Percentiles rank a stretch among this genome's conserved stretches.
Conservation (phyloP, 345 rosid genomes). For the Citrus glauca region DNA sequence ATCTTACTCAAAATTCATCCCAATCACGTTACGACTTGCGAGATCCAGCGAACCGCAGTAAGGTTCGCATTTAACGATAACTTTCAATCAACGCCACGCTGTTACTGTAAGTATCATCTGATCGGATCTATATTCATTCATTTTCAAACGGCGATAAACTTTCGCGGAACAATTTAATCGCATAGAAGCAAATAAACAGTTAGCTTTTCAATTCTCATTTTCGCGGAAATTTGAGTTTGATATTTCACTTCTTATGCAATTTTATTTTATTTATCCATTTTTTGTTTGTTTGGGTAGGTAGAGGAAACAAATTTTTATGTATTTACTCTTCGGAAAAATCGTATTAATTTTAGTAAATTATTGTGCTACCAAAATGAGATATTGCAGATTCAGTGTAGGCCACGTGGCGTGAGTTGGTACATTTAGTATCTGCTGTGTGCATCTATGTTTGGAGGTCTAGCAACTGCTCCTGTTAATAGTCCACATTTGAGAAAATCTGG, state of each 20-base stretch:
- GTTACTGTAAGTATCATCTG: background rate
- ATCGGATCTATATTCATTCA: constrained; percentile 11
- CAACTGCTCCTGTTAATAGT: constrained; percentile 45
- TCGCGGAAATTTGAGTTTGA: background rate
- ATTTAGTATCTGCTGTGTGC: background rate
- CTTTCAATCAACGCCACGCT: background rate
- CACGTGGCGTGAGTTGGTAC: constrained; percentile 8
- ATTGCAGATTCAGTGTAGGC: background rate
- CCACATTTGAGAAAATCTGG: constrained; percentile 89
- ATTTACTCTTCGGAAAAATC: background rate
- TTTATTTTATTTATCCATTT: background rate
- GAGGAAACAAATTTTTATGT: background rate
- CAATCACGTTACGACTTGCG: background rate
- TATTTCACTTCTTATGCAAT: background rate
- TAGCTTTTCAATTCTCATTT: background rate
- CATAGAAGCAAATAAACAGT: background rate
- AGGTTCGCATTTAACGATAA: constrained; percentile 7
- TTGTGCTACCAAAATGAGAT: background rate
- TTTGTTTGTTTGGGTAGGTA: background rate
- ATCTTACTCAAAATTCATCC: constrained; percentile 15
- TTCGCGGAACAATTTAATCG: background rate
- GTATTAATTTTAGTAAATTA: background rate
- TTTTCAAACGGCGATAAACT: background rate
- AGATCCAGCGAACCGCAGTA: constrained; percentile 8
- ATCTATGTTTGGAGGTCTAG: constrained; percentile 77